phyloP scores from a whole-genome alignment of 345 rosid genomes.

The Eucalyptus regnans region DNA sequence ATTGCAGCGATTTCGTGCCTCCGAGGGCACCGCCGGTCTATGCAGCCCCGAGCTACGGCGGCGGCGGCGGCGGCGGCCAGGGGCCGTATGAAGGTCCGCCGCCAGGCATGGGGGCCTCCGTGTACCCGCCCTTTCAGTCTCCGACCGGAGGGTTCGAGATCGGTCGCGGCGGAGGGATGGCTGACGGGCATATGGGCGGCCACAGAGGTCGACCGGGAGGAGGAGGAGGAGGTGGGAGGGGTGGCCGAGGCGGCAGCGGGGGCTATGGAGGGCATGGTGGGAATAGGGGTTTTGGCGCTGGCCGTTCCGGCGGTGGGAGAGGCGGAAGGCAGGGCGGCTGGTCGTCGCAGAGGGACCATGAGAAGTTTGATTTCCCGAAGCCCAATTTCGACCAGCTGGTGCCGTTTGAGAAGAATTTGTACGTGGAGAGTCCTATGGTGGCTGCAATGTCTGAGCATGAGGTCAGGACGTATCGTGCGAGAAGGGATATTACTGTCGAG shows the following conservation, averaged over 20 bases:
- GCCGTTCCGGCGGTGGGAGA: slow-evolving; percentile 10
- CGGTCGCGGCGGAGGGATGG: slow-evolving; percentile 23
- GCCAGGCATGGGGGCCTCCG: slow-evolving; percentile 2
- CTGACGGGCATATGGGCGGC: slow-evolving; percentile 4
- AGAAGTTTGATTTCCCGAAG: slow-evolving; percentile 50
- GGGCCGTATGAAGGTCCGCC: neutral
- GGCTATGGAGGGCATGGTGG: slow-evolving; percentile 6
- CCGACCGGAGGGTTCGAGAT: slow-evolving; percentile 36
- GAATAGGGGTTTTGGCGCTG: slow-evolving; percentile 9
- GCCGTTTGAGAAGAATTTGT: slow-evolving; percentile 85
- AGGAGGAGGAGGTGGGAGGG: neutral
- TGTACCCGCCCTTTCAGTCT: slow-evolving; percentile 41
- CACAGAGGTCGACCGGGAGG: slow-evolving; percentile 3
- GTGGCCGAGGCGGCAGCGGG: neutral
- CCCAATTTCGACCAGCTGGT: slow-evolving; percentile 69
- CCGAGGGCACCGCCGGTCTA: neutral
- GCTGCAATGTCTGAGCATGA: slow-evolving; percentile 67
- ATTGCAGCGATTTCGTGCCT: neutral
- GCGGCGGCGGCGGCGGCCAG: neutral
- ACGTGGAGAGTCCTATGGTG: slow-evolving; percentile 52
- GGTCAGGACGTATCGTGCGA: slow-evolving; percentile 38
- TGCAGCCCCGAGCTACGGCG: neutral
- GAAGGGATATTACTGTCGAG: slow-evolving; percentile 64
- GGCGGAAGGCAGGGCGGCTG: slow-evolving; percentile 51
- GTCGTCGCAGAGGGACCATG: slow-evolving; percentile 42